Evolutionary conservation across 2,329 filamentous ascomycete genomes (phyloP).

Genomic region (Didymella lethalis): DNA sequence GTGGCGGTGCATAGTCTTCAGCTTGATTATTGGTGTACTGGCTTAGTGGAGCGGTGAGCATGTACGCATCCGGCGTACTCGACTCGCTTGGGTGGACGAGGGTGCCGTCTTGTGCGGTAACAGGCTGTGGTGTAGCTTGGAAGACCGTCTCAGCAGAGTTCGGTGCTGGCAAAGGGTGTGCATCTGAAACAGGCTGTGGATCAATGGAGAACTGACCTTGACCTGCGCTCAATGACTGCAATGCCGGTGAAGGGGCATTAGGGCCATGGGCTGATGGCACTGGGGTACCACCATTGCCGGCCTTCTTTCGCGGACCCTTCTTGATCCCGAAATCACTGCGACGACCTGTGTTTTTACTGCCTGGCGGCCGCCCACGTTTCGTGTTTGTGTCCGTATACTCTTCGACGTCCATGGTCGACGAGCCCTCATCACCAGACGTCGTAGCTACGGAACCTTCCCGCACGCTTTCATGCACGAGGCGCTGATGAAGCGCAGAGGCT

Average conservation of each 20-base stretch:
- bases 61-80: constrained; percentile 45
- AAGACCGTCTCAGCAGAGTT: constrained; percentile 47
- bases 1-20: constrained; percentile 38
- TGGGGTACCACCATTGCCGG: constrained; percentile 32
- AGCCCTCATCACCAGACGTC: constrained; percentile 48
- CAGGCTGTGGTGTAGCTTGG: constrained; percentile 46
- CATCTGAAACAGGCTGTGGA: constrained; percentile 33
- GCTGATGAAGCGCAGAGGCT: constrained; percentile 49
- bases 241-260: constrained; percentile 37
- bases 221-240: constrained; percentile 50
- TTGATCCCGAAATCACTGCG: constrained; percentile 59
- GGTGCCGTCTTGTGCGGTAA: constrained; percentile 30
- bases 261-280: constrained; percentile 33
- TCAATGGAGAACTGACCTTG: constrained; percentile 50
- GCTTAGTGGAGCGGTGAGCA: constrained; percentile 46
- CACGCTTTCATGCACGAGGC: constrained; percentile 55
- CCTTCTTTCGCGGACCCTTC: constrained; percentile 56
- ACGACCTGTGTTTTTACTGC: constrained; percentile 57
- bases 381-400: constrained; percentile 33
- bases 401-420: constrained; percentile 43
- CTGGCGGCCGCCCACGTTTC: constrained; percentile 51
- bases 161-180: constrained; percentile 32
- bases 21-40: constrained; percentile 42
- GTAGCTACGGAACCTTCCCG: constrained; percentile 53
- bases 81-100: constrained; percentile 33